Percentiles rank a stretch among this genome's conserved stretches.
Conservation (phyloP, 768 basidiomycete genomes). For the Mycena epipterygia region DNA sequence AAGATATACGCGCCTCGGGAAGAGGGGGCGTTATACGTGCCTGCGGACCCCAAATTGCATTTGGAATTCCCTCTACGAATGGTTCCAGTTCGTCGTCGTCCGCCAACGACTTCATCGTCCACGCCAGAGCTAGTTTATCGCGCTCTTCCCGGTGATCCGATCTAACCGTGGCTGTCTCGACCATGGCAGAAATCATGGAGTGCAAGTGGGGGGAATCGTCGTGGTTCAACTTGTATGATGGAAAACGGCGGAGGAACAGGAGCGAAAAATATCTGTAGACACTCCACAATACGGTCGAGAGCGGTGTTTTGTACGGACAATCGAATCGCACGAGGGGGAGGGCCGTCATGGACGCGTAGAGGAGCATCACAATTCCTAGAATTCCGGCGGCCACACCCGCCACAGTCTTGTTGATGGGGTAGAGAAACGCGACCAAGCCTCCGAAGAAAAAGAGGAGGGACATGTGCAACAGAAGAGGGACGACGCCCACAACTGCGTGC, state of each 20-base stretch:
- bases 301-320: conserved; percentile 35
- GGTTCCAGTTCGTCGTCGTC: conserved; percentile 34
- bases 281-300: conserved; percentile 26
- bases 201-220: neutral
- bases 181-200: conserved; percentile 30
- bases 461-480: conserved; percentile 33
- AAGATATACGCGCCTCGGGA: neutral
- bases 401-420: conserved; percentile 17
- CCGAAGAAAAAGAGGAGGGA: conserved; percentile 35
- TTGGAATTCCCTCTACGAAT: conserved; percentile 32
- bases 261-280: conserved; percentile 3
- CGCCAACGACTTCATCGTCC: conserved; percentile 35
- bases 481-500: conserved; percentile 28
- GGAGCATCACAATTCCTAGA: neutral
- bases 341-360: conserved; percentile 24
- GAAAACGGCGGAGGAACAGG: neutral
- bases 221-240: neutral
- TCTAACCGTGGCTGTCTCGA: conserved; percentile 27
- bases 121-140: conserved; percentile 31
- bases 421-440: conserved; percentile 32
- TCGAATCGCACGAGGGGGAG: conserved; percentile 23
- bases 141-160: conserved; percentile 23
- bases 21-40: too few relatives aligned
- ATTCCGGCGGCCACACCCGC: conserved; percentile 15
- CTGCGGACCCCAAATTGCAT: conserved; percentile 19